phyloP scores from a whole-genome alignment of 2,329 filamentous ascomycete species.

The Botryosphaeria agaves region DNA sequence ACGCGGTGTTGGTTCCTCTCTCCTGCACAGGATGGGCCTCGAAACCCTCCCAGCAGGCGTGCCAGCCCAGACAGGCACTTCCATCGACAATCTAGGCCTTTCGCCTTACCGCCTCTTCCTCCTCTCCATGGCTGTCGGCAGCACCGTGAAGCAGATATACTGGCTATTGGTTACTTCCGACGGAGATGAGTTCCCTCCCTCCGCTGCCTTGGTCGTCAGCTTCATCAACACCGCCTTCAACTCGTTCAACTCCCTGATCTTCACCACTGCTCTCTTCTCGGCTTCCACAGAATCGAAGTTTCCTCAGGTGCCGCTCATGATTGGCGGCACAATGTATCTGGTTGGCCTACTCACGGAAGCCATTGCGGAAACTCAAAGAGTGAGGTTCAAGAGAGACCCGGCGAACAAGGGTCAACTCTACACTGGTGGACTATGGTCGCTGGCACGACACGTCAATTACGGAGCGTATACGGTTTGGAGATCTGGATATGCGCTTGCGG shows the following conservation, averaged over 20 bases:
- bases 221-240: constrained; percentile 39
- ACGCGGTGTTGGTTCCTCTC: constrained; percentile 18
- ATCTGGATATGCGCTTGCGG: constrained; percentile 28
- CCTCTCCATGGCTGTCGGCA: constrained; percentile 34
- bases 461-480: constrained; percentile 35
- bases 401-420: constrained; percentile 35
- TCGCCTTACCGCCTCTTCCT: constrained; percentile 34
- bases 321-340: constrained; percentile 32
- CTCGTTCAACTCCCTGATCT: constrained; percentile 36
- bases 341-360: constrained; percentile 37
- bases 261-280: constrained; percentile 32
- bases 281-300: constrained; percentile 17
- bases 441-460: constrained; percentile 38
- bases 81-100: constrained; percentile 27
- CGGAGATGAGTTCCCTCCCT: constrained; percentile 32
- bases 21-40: constrained; percentile 30
- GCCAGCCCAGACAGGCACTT: constrained; percentile 20
- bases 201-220: constrained; percentile 25
- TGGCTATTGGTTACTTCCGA: constrained; percentile 30
- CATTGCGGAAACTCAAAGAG: constrained; percentile 38
- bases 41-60: constrained; percentile 23
- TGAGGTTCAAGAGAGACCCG: constrained; percentile 31
- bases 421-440: constrained; percentile 29
- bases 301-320: constrained; percentile 23
- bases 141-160: constrained; percentile 37